Evolutionary conservation across 2,329 filamentous ascomycete genomes (phyloP).

Genomic region (Pseudonectria buxi): DNA sequence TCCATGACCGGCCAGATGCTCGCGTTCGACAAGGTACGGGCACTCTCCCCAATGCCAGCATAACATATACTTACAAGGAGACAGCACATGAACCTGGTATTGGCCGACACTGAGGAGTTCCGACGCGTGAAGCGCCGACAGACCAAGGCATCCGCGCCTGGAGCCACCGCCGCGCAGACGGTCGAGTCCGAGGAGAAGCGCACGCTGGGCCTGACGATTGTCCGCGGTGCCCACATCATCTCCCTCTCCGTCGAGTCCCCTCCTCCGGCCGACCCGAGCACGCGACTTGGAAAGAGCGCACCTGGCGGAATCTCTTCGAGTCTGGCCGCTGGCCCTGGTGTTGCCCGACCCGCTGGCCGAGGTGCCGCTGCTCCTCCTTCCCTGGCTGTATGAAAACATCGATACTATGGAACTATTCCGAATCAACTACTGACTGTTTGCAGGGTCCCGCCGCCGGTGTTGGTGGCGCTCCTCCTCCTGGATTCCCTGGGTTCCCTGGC

Average conservation of each 20-base stretch:
- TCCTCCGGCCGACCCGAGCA: constrained; percentile 86
- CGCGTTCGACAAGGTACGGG: constrained; percentile 85
- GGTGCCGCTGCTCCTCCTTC: constrained; percentile 62
- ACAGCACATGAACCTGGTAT: constrained; percentile 98
- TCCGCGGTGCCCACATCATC: constrained; percentile 90
- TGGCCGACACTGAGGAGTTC: constrained; percentile 98
- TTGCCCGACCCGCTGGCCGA: constrained; percentile 84
- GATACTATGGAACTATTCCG: neutral
- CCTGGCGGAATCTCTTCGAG: constrained; percentile 63
- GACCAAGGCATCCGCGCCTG: constrained; percentile 62
- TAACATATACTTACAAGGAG: constrained; percentile 6
- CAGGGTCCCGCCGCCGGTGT: constrained; percentile 80
- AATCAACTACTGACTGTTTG: constrained; percentile 13
- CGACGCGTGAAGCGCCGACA: constrained; percentile 82
- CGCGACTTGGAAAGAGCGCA: constrained; percentile 73
- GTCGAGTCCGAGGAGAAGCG: constrained; percentile 95
- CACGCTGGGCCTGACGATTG: constrained; percentile 89
- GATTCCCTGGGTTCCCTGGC: constrained; percentile 48
- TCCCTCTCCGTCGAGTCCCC: constrained; percentile 93
- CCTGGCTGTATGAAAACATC: constrained; percentile 54
- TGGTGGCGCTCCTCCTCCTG: constrained; percentile 61
- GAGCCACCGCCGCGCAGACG: constrained; percentile 55
- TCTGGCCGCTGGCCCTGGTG: constrained; percentile 77
- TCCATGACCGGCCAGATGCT: constrained; percentile 98
- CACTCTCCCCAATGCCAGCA: neutral